These are phyloP conservation scores for Coprinopsis marcescibilis DNA, from an alignment of 768 basidiomycete species.

Conservation along the genomic window DNA sequence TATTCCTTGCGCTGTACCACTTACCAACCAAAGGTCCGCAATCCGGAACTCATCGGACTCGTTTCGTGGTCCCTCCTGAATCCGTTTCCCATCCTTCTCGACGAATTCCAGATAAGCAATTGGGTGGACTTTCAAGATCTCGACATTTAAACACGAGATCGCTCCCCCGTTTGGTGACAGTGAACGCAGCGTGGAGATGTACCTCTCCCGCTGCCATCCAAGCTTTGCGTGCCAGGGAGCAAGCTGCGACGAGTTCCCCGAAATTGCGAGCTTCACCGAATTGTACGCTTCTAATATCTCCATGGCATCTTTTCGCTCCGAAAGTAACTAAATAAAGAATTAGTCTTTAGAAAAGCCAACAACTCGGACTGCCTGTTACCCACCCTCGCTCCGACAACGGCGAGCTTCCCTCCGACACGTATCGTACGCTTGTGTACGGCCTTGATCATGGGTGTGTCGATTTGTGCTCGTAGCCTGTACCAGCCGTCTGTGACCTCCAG, in stretches of 20 bases:
- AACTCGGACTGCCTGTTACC: slow-evolving; percentile 19
- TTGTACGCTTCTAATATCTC: slow-evolving; percentile 81
- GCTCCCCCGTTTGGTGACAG: slow-evolving; percentile 78
- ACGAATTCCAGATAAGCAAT: slow-evolving; percentile 75
- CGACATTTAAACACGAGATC: slow-evolving; percentile 68
- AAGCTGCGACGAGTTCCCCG: slow-evolving; percentile 82
- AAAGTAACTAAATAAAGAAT: slow-evolving; percentile 45
- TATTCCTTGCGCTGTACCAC: slow-evolving; percentile 10
- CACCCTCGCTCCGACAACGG: slow-evolving; percentile 74
- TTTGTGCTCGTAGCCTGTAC: slow-evolving; percentile 77
- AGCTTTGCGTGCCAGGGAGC: slow-evolving; percentile 86
- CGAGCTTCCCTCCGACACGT: slow-evolving; percentile 77
- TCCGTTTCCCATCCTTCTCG: slow-evolving; percentile 43
- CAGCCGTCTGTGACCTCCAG: slow-evolving; percentile 97
- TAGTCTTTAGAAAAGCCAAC: not conserved
- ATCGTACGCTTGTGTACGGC: slow-evolving; percentile 66
- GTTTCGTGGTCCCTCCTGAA: slow-evolving; percentile 56
- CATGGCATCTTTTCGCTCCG: slow-evolving; percentile 66
- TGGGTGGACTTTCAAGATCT: slow-evolving; percentile 68
- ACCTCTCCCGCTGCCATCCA: slow-evolving; percentile 65
- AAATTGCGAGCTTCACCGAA: slow-evolving; percentile 57
- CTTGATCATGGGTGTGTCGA: slow-evolving; percentile 68
- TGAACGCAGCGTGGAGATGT: slow-evolving; percentile 71
- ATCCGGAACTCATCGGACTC: slow-evolving; percentile 61
- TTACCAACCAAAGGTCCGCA: slow-evolving; percentile 68